Evolutionary conservation across 345 rosid genomes (phyloP), one percentile per base, ranked within the genome.

Genomic region (Kandelia obovata): DNA sequence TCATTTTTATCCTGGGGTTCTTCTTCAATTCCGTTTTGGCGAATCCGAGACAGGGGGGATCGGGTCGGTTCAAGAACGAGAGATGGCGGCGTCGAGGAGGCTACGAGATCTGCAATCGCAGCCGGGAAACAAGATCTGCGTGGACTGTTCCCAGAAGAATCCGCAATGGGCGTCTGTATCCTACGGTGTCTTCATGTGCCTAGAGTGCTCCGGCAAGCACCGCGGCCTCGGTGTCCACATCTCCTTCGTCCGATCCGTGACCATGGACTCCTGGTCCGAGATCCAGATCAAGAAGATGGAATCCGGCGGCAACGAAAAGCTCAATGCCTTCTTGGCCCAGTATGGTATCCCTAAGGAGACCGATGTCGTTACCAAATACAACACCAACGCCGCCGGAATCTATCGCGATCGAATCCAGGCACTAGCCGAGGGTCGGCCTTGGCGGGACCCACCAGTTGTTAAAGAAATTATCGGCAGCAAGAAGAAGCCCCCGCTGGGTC

Each of bases 161-260:
- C 99, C 99, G 10, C 99, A 95, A 83, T 95, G 99, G 99, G 99
- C 99, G 0, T 95, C 99, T 10, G 94, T 95, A 31, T 90, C 98
- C 17, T 90, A 95, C 74, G 99, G 97, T 4, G 77, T 95, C 68
- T 95, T 95, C 88, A 95, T 92, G 97, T 95, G 99, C 67, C 83
- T 95, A 28, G 99, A 95, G 67, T 95, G 99, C 92, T 95, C 99
- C 53, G 99, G 99, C 13, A 92, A 90, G 85, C 99, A 95, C 79
- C 90, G 98, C 2, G 99, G 99, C 73, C 88, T 95, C 64, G 99
- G 99, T 20, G 99, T 95, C 21, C 98, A 95, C 88, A 95, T 92
- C 77, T 95, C 99, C 58, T 95, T 95, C 77, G 99, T 95, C 84
- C 82, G 99, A 85, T 95, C 98, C 57, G 99, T 95, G 49, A 92